Evolutionary conservation across 768 basidiomycete genomes (phyloP).

Genomic region (Hygrocybe coccinea): DNA sequence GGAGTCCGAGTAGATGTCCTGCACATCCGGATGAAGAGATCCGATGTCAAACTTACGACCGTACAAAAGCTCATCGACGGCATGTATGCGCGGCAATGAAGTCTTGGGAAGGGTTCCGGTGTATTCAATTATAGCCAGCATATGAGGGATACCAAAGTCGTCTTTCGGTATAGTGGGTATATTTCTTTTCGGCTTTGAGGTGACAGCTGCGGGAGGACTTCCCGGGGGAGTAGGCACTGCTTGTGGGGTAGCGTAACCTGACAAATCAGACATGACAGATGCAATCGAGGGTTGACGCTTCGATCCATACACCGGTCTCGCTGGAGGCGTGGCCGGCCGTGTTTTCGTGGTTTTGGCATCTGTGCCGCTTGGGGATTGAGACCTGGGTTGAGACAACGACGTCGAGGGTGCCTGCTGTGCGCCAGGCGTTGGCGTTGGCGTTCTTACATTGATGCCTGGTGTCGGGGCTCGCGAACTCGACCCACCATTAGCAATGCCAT

Average conservation of each 20-base stretch:
- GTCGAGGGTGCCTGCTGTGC: neutral
- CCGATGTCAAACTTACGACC: conserved; percentile 58
- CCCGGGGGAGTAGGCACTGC: conserved; percentile 22
- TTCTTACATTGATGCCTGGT: conserved; percentile 29
- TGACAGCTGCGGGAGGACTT: conserved; percentile 22
- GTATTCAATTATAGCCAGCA: conserved; percentile 85
- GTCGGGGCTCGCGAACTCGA: conserved; percentile 40
- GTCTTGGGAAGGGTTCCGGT: conserved; percentile 41
- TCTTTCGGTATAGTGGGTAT: conserved; percentile 58
- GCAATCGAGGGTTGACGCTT: conserved; percentile 65
- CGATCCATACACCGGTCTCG: conserved; percentile 12
- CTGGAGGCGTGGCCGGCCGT: conserved; percentile 13
- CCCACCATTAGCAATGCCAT: conserved; percentile 31
- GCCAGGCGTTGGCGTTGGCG: conserved; percentile 25
- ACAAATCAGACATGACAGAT: conserved; percentile 65
- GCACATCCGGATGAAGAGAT: conserved; percentile 62
- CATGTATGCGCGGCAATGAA: conserved; percentile 40
- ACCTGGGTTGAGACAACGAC: conserved; percentile 4
- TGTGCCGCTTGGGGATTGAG: conserved; percentile 13
- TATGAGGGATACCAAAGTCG: conserved; percentile 80
- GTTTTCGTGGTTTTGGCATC: conserved; percentile 10
- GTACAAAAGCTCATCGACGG: conserved; percentile 72
- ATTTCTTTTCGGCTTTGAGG: conserved; percentile 39
- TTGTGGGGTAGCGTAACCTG: conserved; percentile 46
- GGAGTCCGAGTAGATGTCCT: conserved; percentile 64